These are phyloP conservation scores for Cronartium quercuum DNA, from an alignment of 1,284 basidiomycete species.

Conservation along the genomic window DNA sequence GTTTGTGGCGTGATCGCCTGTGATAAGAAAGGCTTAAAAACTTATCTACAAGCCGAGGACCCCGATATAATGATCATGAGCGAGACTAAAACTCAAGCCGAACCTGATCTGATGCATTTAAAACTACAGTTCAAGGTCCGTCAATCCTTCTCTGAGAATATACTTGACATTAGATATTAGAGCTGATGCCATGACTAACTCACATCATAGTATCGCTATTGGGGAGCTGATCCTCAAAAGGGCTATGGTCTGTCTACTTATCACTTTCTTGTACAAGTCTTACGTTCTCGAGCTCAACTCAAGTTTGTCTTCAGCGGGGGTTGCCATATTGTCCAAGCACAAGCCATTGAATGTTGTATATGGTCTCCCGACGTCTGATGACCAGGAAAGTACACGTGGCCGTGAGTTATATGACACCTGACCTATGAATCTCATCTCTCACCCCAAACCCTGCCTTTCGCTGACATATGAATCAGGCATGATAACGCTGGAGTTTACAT, in stretches of 20 bases:
- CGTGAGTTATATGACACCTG: conserved; percentile 22
- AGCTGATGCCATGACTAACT: neutral
- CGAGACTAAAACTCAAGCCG: conserved; percentile 29
- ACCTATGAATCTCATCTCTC: neutral
- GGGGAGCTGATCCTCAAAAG: conserved; percentile 26
- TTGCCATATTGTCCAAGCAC: conserved; percentile 27
- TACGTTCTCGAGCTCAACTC: neutral
- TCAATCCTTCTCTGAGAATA: neutral
- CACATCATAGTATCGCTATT: conserved; percentile 24
- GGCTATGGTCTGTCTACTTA: conserved; percentile 24
- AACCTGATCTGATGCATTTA: conserved; percentile 28
- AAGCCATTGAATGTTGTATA: conserved; percentile 33
- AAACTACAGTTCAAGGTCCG: conserved; percentile 22
- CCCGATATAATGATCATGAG: conserved; percentile 34
- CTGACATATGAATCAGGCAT: conserved; percentile 22
- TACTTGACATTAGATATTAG: neutral
- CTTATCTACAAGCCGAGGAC: conserved; percentile 28
- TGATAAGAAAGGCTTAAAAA: conserved; percentile 32
- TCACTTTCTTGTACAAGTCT: neutral
- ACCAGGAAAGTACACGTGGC: conserved; percentile 26
- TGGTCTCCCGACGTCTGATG: conserved; percentile 28
- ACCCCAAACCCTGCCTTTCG: neutral
- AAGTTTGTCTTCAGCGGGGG: conserved; percentile 10
- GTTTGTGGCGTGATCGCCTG: conserved; percentile 31
- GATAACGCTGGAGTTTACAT: conserved; percentile 26